A percentile compares a stretch with the other conserved stretches of the same genome.
These are phyloP conservation scores for Bassia scoparia DNA, from an alignment of 148 eudicot genomes.

Conservation along the genomic window DNA sequence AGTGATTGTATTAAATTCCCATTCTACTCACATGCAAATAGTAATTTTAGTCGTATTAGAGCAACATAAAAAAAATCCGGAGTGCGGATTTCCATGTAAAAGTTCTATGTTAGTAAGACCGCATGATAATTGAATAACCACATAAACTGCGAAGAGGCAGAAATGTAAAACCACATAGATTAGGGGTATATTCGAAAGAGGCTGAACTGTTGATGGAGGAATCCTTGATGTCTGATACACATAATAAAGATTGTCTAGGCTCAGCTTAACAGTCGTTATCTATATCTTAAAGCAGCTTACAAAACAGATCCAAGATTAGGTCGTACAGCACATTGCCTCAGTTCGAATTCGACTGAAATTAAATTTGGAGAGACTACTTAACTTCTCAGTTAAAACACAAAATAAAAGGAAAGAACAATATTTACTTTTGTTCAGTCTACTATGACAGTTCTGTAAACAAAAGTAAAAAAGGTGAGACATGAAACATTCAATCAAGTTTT, in stretches of 20 bases:
- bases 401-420: background rate
- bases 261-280: slow-evolving; percentile 33
- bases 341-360: slow-evolving; percentile 21
- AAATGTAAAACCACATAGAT: no score
- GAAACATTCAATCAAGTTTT: slow-evolving; percentile 29
- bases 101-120: no score
- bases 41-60: no score
- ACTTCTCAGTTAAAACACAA: background rate
- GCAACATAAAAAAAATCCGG: no score
- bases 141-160: no score
- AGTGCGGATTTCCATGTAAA: no score
- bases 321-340: slow-evolving; percentile 20
- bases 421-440: slow-evolving; percentile 38
- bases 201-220: slow-evolving; percentile 4
- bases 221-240: background rate
- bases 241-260: slow-evolving; percentile 7
- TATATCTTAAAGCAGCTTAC: slow-evolving; percentile 24
- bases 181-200: no score
- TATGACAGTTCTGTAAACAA: slow-evolving; percentile 37
- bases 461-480: slow-evolving; percentile 16
- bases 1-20: no score
- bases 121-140: no score
- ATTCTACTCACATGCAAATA: no score
- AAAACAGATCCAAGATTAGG: slow-evolving; percentile 20
- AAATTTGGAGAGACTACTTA: background rate